Base-by-base conservation (phyloP, 1,284 basidiomycete genomes). In the Moesziomyces parantarcticus region DNA sequence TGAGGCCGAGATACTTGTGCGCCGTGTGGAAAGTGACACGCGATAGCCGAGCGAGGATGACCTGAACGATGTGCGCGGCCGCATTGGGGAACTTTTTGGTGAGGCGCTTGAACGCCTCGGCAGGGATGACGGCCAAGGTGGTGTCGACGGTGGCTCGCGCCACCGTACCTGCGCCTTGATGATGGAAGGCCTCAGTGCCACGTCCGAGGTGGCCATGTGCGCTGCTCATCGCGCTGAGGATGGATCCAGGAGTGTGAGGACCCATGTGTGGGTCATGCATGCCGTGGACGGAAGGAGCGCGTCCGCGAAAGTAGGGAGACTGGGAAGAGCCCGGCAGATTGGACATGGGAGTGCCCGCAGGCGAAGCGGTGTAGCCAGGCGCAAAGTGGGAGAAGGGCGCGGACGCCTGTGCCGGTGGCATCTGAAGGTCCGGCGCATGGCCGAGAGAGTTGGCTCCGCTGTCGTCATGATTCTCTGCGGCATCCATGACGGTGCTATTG, bases 1-100 rank as follows among this genome's bases (percentile, higher is more conserved):
- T 99, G 51, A 99, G 85, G 2, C 96, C 96, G 9, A 99, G 89
- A 84, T 97, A 99, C 80, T 92, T 92, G 85, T 99, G 96, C 0
- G 97, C 94, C 36, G 92, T 91, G 82, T 90, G 88, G 86, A 99
- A 98, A 0, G 97, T 99, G 13, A 99, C 97, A 20, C 96, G 90
- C 46, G 94, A 94, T 80, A 99, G 96, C 2, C 96, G 89, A 5
- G 97, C 96, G 52, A 99, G 86, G 71, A 97, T 97, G 39, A 97
- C 94, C 88, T 96, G 94, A 1, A 99, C 95, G 63, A 99, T 97
- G 81, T 98, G 94, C 2, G 95, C 94, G 21, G 94, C 93, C 1
- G 97, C 94, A 79, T 97, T 97, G 0, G 96, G 96, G 78, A 92
- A 97, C 82, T 96, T 94, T 84, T 94, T 92, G 0, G 95, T 98